These are phyloP conservation scores for Athelia psychrophila DNA, from an alignment of 1,284 basidiomycete genomes.

Conservation along the genomic window DNA sequence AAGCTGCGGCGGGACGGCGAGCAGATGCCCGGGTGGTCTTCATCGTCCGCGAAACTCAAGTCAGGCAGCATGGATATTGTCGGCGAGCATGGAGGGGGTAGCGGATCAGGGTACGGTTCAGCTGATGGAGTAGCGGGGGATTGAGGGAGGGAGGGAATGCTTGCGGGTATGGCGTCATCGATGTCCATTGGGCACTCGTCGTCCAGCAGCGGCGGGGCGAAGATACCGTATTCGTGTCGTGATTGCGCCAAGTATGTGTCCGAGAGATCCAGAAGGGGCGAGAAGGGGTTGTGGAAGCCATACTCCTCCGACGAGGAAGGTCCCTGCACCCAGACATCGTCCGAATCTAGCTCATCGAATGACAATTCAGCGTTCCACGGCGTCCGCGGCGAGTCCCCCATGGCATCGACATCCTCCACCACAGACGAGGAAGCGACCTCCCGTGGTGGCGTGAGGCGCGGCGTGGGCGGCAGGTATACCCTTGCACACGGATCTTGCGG, in stretches of 20 bases:
- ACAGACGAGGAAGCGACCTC: too few relatives aligned
- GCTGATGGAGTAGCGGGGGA: conserved; percentile 9
- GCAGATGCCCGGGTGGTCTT: conserved; percentile 25
- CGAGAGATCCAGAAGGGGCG: conserved; percentile 20
- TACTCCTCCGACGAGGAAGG: conserved; percentile 22
- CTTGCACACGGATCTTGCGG: too few relatives aligned
- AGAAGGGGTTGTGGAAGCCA: conserved; percentile 12
- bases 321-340: conserved; percentile 10
- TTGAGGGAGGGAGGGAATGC: neutral
- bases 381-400: neutral
- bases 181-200: neutral
- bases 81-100: conserved; percentile 21
- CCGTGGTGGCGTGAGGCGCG: neutral
- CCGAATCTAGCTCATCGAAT: neutral
- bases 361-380: neutral
- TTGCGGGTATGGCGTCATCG: neutral
- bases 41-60: conserved; percentile 28
- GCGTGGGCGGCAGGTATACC: neutral
- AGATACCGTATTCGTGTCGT: neutral
- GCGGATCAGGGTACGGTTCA: conserved; percentile 12
- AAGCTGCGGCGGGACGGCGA: conserved; percentile 31
- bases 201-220: neutral
- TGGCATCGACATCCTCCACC: too few relatives aligned
- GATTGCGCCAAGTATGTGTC: neutral
- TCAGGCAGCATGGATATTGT: conserved; percentile 27